These are phyloP conservation scores for Trichoderma atroviride DNA, from an alignment of 2,329 filamentous ascomycete genomes.

Conservation along the genomic window DNA sequence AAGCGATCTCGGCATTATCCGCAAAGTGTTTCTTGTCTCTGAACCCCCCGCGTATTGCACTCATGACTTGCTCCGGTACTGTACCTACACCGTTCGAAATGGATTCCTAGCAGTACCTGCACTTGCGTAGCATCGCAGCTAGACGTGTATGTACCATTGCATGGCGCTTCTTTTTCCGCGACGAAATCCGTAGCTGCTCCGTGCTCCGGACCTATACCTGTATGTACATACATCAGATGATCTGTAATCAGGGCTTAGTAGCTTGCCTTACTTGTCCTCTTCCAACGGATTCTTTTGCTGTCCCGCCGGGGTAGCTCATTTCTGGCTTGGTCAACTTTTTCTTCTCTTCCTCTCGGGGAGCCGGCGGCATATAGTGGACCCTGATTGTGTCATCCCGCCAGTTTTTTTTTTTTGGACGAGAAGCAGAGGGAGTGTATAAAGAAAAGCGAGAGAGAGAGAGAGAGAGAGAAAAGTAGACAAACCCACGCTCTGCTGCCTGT, in stretches of 20 bases:
- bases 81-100: background rate
- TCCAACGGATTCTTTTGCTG: constrained; percentile 16
- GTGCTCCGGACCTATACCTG: background rate
- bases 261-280: constrained; percentile 7
- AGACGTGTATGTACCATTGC: background rate
- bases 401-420: background rate
- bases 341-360: background rate
- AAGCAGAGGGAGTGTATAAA: background rate
- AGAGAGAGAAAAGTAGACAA: background rate
- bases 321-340: background rate
- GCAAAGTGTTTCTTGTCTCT: background rate
- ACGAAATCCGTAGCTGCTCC: constrained; percentile 8
- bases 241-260: constrained; percentile 20
- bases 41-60: background rate
- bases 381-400: constrained; percentile 17
- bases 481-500: constrained; percentile 6
- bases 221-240: constrained; percentile 9
- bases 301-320: constrained; percentile 11
- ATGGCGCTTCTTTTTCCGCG: background rate
- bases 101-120: background rate
- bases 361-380: constrained; percentile 11
- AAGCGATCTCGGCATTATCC: constrained; percentile 26
- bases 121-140: background rate
- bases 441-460: background rate
- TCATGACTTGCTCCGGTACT: constrained; percentile 10